Conservation (phyloP, 805 yeast genomes). For the Kregervanrija fluxuum region DNA sequence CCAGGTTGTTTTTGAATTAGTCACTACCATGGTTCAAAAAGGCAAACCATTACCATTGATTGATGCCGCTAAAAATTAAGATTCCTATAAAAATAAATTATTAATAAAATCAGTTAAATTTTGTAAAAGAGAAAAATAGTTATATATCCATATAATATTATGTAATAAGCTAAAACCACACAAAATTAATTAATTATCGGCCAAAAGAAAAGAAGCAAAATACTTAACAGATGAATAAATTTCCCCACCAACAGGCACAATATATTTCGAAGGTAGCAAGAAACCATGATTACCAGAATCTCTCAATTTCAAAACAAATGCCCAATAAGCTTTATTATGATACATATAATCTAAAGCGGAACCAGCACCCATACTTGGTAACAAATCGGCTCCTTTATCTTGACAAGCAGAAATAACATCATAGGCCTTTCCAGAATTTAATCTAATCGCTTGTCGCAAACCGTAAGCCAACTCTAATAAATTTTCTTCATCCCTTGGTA, state of each 20-base stretch:
- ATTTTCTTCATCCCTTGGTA: constrained; percentile 77
- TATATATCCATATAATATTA: neutral
- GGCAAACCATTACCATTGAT: constrained; percentile 19
- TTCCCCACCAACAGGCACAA: constrained; percentile 73
- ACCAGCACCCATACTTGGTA: constrained; percentile 74
- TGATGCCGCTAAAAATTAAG: neutral
- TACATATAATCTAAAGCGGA: constrained; percentile 79
- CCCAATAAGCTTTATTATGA: constrained; percentile 75
- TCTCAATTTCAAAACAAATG: constrained; percentile 73
- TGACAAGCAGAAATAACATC: constrained; percentile 71
- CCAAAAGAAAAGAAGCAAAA: constrained; percentile 49
- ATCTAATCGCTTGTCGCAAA: constrained; percentile 62
- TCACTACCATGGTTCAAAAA: constrained; percentile 69
- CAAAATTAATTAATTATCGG: constrained; percentile 8
- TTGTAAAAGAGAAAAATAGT: neutral
- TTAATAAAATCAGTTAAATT: neutral
- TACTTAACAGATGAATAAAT: constrained; percentile 57
- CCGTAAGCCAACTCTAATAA: constrained; percentile 78
- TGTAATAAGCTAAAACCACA: neutral
- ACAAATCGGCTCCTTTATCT: constrained; percentile 66
- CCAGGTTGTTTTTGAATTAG: constrained; percentile 60
- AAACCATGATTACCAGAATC: constrained; percentile 83
- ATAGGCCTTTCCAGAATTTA: constrained; percentile 56
- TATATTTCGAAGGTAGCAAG: constrained; percentile 61
- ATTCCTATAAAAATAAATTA: neutral